phyloP scores from a whole-genome alignment of 495 filamentous ascomycete genomes.

The Aspergillus haitiensis region DNA sequence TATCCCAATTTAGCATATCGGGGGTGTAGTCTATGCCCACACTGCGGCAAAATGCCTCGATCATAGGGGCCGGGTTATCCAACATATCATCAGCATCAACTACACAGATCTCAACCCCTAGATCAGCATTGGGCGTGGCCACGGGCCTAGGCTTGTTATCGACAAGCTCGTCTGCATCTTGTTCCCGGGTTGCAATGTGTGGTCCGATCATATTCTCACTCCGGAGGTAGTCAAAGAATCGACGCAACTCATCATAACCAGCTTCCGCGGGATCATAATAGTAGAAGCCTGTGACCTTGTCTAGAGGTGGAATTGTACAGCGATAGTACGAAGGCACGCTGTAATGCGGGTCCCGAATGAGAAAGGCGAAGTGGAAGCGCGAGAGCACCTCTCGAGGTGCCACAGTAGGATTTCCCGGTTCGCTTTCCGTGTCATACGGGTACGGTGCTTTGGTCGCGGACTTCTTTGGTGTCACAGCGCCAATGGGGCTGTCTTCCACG shows the following conservation, averaged over 20 bases:
- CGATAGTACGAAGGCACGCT: constrained; percentile 92
- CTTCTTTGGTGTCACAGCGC: constrained; percentile 13
- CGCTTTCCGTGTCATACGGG: constrained; percentile 56
- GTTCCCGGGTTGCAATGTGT: constrained; percentile 48
- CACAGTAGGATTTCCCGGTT: constrained; percentile 77
- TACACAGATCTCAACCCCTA: constrained; percentile 69
- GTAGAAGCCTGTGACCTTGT: constrained; percentile 78
- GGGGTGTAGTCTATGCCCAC: constrained; percentile 70
- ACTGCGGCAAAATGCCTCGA: constrained; percentile 74
- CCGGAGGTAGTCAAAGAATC: constrained; percentile 79
- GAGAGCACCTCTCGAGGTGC: constrained; percentile 67
- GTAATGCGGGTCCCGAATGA: constrained; percentile 87
- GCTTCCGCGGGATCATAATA: constrained; percentile 83
- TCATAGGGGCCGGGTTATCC: constrained; percentile 69
- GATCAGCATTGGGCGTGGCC: constrained; percentile 27
- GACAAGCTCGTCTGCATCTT: constrained; percentile 31
- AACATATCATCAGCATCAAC: constrained; percentile 94
- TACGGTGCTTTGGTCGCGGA: constrained; percentile 41
- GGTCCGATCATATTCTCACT: constrained; percentile 63
- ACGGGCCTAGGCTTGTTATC: constrained; percentile 25
- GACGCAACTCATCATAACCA: constrained; percentile 83
- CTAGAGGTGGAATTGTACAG: constrained; percentile 89
- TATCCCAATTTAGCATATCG: constrained; percentile 81
- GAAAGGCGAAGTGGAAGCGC: constrained; percentile 90
- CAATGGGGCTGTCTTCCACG: constrained; percentile 23